These are phyloP conservation scores for Podaxis carcinomalis DNA, from an alignment of 768 basidiomycete genomes.

Conservation along the genomic window DNA sequence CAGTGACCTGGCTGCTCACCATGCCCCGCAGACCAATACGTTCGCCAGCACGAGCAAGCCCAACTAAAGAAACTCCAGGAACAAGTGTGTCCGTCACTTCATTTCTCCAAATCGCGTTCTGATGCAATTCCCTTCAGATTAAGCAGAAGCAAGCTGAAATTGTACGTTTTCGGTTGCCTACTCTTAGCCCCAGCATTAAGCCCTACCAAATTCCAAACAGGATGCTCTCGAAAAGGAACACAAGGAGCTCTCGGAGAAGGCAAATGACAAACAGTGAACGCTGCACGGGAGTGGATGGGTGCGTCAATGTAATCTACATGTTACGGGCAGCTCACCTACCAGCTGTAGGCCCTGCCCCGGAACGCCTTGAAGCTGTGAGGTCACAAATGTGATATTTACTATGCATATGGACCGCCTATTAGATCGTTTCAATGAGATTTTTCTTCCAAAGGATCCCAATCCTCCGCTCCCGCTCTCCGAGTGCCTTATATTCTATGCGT, in stretches of 20 bases:
- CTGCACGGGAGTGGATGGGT: neutral
- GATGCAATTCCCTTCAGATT: conserved; percentile 21
- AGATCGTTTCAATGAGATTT: neutral
- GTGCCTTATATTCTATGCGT: neutral
- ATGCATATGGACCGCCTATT: neutral
- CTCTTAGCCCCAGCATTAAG: neutral
- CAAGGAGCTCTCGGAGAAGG: conserved; percentile 19
- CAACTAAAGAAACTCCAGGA: conserved; percentile 55
- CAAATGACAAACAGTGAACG: neutral
- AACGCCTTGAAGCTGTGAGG: neutral
- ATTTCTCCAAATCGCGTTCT: neutral
- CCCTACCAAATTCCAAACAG: conserved; percentile 12
- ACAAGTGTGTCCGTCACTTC: conserved; percentile 34
- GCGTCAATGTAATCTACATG: neutral
- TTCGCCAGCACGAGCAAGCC: conserved; percentile 52
- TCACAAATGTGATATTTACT: neutral
- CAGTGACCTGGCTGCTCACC: neutral
- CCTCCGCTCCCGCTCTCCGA: neutral
- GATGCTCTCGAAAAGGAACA: conserved; percentile 23
- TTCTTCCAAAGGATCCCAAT: neutral
- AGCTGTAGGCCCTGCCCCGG: neutral
- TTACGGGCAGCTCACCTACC: neutral
- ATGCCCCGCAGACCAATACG: conserved; percentile 53
- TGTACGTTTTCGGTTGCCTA: conserved; percentile 16
- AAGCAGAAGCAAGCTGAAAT: conserved; percentile 30